phyloP scores from a whole-genome alignment of 2,329 filamentous ascomycete species.

The Fusarium anthophilum region DNA sequence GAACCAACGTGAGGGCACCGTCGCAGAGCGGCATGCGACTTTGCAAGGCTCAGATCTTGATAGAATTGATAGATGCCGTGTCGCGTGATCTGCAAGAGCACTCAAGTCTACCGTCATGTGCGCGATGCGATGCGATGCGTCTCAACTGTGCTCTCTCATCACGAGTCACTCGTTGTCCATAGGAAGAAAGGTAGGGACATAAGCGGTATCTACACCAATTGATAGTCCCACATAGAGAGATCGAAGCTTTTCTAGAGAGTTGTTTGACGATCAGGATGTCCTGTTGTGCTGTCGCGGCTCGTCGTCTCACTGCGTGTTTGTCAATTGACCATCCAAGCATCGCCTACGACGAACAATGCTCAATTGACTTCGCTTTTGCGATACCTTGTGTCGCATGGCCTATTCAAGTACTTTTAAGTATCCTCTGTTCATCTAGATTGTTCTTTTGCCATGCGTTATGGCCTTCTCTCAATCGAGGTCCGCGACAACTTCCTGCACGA shows the following conservation, averaged over 20 bases:
- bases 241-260: accelerated
- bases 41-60: accelerated
- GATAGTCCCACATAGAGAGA: accelerated
- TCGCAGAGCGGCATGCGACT: not conserved
- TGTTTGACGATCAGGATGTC: too few relatives aligned
- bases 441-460: too few relatives aligned
- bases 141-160: not conserved
- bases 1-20: not conserved
- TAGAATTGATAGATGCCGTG: accelerated
- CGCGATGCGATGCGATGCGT: not conserved
- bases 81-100: not conserved
- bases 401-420: too few relatives aligned
- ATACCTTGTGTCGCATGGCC: accelerated
- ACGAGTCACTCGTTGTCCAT: not conserved
- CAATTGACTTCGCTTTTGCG: accelerated
- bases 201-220: accelerated
- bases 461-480: not conserved
- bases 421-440: too few relatives aligned
- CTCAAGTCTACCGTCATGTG: not conserved
- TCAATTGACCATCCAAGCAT: not conserved
- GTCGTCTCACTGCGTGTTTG: accelerated
- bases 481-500: not conserved
- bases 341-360: not conserved
- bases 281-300: too few relatives aligned
- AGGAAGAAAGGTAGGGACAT: not conserved